Evolutionary conservation across 2,329 filamentous ascomycete species (phyloP), one percentile per base, ranked within the genome.

Genomic region (Pezicula rhizophila): DNA sequence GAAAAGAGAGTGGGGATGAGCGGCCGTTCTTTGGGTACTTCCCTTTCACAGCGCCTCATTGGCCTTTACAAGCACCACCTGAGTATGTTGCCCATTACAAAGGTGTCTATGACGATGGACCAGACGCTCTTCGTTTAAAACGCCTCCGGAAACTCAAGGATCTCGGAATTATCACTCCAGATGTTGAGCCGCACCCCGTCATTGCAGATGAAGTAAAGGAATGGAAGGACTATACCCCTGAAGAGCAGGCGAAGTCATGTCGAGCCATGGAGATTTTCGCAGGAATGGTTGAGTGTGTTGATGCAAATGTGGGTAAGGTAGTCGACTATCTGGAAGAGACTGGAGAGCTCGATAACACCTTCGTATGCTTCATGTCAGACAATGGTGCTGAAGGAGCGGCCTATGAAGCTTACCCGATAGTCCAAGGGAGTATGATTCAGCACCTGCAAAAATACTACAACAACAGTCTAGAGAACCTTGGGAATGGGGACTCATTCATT

Each of bases 231-330:
- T 60, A 78, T 60, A 67, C 65, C 2, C 64, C 69, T 1, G 70
- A 76, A 33, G 72, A 74, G 50, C 66, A 66, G 46, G 66, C 66
- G 3, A 72, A 72, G 48, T 78, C 76, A 8, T 71, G 63, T 56
- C 72, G 67, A 20, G 73, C 76, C 0, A 82, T 82, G 79, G 79
- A 82, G 57, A 73, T 77, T 6, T 84, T 77, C 49, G 79, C 80
- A 0, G 80, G 70, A 12, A 84, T 84, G 79, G 79, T 84, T 3
- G 79, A 84, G 49, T 70, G 70, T 45, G 82, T 84, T 46, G 80
- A 84, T 55, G 62, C 62, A 49, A 79, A 81, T 49, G 73, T 84
- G 17, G 79, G 79, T 37, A 77, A 76, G 49, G 74, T 83, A 3
- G 65, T 80, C 26, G 68, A 78, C 37, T 77, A 82, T 55, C 70